phyloP scores from a whole-genome alignment of 495 filamentous ascomycete genomes.

The Tuber borchii region DNA sequence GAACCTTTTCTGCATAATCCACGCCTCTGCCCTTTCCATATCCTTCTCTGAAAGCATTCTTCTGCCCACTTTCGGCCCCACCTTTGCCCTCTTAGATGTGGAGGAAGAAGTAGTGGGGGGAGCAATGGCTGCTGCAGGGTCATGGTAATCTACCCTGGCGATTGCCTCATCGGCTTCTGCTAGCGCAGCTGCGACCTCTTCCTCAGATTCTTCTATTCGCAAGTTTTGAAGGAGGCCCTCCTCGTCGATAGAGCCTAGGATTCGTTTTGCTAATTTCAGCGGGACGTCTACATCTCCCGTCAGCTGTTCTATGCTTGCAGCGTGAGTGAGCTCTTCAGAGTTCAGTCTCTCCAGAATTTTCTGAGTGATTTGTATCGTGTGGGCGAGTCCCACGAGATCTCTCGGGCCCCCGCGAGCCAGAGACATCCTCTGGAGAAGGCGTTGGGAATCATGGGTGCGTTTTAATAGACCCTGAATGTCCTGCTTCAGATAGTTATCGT shows the following conservation, averaged over 20 bases:
- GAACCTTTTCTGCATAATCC: conserved; percentile 70
- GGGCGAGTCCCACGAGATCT: conserved; percentile 74
- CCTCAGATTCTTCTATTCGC: conserved; percentile 63
- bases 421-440: conserved; percentile 87
- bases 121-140: conserved; percentile 47
- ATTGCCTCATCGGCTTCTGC: conserved; percentile 56
- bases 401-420: conserved; percentile 89
- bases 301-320: conserved; percentile 11
- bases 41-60: conserved; percentile 49
- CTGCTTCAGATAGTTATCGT: conserved; percentile 58
- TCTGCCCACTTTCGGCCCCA: conserved; percentile 29
- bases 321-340: conserved; percentile 1
- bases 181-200: conserved; percentile 61
- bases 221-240: conserved; percentile 78
- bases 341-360: conserved; percentile 51
- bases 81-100: conserved; percentile 45
- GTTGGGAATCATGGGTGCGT: conserved; percentile 74
- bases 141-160: conserved; percentile 49
- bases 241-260: conserved; percentile 79
- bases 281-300: conserved; percentile 56
- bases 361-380: conserved; percentile 71
- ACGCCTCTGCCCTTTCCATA: conserved; percentile 57
- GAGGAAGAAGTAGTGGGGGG: conserved; percentile 44
- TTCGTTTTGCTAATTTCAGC: conserved; percentile 58
- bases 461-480: conserved; percentile 61